phyloP scores from a whole-genome alignment of 2,329 filamentous ascomycete species.

The Ophiostoma perfectum region DNA sequence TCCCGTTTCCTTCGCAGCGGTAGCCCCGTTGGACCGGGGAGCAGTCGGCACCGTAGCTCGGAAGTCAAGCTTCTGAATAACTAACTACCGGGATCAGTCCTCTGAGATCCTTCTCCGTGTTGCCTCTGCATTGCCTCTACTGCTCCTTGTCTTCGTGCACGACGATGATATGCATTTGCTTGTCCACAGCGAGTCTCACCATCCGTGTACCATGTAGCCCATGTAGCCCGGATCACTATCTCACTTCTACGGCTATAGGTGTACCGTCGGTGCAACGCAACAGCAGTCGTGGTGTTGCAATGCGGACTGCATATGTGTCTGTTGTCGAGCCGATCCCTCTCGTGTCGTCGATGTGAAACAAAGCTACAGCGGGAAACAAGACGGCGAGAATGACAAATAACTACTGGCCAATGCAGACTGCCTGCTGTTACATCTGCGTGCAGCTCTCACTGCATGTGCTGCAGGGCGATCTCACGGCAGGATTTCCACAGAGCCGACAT shows the following conservation, averaged over 20 bases:
- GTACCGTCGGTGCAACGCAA: neutral
- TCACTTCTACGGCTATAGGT: no score
- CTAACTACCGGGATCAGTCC: neutral
- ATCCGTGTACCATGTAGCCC: no score
- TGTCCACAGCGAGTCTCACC: neutral
- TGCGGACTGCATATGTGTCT: neutral
- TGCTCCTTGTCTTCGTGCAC: neutral
- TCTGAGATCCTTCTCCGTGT: no score
- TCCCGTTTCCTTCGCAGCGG: neutral
- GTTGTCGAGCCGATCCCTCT: conserved; percentile 1
- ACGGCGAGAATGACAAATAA: conserved; percentile 4
- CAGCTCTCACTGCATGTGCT: neutral
- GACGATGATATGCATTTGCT: neutral
- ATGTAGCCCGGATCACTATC: no score
- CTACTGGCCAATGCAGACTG: neutral
- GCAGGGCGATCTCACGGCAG: conserved; percentile 3
- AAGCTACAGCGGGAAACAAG: neutral
- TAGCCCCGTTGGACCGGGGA: neutral
- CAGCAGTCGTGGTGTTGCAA: neutral
- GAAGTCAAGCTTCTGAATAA: neutral
- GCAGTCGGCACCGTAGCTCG: neutral
- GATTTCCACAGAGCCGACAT: neutral
- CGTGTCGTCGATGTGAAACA: neutral
- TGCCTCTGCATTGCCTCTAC: neutral
- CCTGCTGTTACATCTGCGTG: neutral